Conservation (phyloP, 1,284 basidiomycete species). For the Microbotryomycetes sp. region DNA sequence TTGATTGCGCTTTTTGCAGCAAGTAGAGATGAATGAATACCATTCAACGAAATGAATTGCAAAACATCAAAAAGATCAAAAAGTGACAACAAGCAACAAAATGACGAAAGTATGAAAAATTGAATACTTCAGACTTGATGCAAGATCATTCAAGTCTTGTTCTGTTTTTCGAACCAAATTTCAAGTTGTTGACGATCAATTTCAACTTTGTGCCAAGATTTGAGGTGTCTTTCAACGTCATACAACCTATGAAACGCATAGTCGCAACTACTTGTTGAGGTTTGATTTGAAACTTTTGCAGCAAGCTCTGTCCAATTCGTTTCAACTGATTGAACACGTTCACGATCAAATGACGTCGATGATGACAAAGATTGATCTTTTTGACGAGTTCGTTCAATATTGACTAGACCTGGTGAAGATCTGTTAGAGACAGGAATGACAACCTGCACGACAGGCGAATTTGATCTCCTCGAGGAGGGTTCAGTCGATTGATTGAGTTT, state of each 20-base stretch:
- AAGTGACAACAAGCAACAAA: too few relatives aligned
- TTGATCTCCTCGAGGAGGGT: background rate
- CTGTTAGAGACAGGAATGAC: conserved; percentile 5
- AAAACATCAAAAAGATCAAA: too few relatives aligned
- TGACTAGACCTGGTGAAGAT: background rate
- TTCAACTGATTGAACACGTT: background rate
- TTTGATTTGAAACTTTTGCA: background rate
- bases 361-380: background rate
- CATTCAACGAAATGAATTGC: too few relatives aligned
- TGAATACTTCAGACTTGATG: too few relatives aligned
- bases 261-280: conserved; percentile 8
- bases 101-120: too few relatives aligned
- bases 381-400: background rate
- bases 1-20: too few relatives aligned
- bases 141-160: too few relatives aligned
- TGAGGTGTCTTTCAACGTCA: conserved; percentile 29
- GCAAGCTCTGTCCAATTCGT: background rate
- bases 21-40: too few relatives aligned
- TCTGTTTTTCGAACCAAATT: conserved; percentile 20
- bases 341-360: background rate
- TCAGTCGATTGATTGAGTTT: background rate
- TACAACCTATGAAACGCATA: conserved; percentile 28
- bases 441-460: conserved; percentile 1
- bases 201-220: conserved; percentile 16
- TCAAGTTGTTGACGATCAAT: conserved; percentile 12